Percentiles rank a stretch among this genome's conserved stretches.
phyloP scores from a whole-genome alignment of 768 basidiomycete species.

The Auricularia heimuer region DNA sequence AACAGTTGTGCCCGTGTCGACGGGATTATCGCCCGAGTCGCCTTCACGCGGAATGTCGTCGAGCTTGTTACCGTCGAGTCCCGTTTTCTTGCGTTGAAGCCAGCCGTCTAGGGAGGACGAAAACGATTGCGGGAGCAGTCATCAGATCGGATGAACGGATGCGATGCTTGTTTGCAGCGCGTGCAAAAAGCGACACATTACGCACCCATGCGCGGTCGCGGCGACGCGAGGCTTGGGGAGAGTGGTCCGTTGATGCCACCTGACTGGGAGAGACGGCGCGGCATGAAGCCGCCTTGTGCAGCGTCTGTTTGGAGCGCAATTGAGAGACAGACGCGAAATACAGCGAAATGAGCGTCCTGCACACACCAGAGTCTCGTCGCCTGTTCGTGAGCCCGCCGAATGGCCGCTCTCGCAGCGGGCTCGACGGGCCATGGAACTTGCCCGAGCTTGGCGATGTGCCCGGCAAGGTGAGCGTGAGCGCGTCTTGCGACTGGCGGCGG shows the following conservation, averaged over 20 bases:
- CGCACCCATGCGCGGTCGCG: slow-evolving; percentile 1
- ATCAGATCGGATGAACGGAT: no score
- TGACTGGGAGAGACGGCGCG: not conserved
- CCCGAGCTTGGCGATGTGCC: slow-evolving; percentile 12
- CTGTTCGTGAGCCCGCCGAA: slow-evolving; percentile 49
- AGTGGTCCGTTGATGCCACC: not conserved
- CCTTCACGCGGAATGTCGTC: not conserved
- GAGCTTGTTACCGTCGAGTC: not conserved
- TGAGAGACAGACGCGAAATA: not conserved
- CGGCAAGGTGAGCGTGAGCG: not conserved
- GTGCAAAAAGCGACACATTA: not conserved
- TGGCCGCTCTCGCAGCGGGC: slow-evolving; percentile 53
- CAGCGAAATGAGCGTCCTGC: not conserved
- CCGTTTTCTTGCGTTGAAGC: not conserved
- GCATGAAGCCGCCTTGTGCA: not conserved
- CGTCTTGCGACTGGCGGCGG: slow-evolving; percentile 70
- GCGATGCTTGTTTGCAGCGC: not conserved
- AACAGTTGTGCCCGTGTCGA: not conserved
- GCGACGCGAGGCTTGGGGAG: not conserved
- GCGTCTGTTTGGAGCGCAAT: not conserved
- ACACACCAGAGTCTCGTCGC: slow-evolving; percentile 22
- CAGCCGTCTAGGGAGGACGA: not conserved
- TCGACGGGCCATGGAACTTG: slow-evolving; percentile 36
- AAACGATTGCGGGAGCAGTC: not conserved
- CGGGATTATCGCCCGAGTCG: not conserved